These are phyloP conservation scores for Straminergon stramineum DNA, from an alignment of 225 moss, liverwort and hornwort species.

Conservation along the genomic window DNA sequence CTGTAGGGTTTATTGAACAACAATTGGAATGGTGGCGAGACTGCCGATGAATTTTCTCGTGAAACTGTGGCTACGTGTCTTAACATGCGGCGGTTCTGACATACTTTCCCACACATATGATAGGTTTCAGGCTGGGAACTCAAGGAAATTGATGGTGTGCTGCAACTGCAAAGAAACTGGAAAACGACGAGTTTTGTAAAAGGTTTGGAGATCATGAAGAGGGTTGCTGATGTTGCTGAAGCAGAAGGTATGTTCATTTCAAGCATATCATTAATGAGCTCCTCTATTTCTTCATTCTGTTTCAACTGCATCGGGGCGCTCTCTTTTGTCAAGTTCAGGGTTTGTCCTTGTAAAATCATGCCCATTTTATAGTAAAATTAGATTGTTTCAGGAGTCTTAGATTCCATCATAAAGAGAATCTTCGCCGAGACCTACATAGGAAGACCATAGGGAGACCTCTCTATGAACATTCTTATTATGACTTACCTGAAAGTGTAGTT, in stretches of 20 bases:
- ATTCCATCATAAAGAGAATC: background rate
- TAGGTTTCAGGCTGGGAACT: constrained; percentile 77
- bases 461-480: background rate
- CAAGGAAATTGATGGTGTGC: constrained; percentile 49
- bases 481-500: background rate
- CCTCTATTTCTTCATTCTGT: background rate
- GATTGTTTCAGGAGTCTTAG: background rate
- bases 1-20: background rate
- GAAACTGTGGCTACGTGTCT: background rate
- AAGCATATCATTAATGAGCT: background rate
- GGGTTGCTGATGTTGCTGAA: constrained; percentile 78
- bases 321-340: background rate
- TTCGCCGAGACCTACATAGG: background rate
- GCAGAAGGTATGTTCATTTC: constrained; percentile 44
- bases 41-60: background rate
- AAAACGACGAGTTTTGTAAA: constrained; percentile 70
- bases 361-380: background rate
- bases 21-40: background rate
- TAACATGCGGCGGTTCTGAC: background rate
- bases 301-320: background rate
- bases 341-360: background rate
- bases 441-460: background rate
- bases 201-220: constrained; percentile 71
- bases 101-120: background rate
- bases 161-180: constrained; percentile 68